Evolutionary conservation across 306 rosid species (phyloP), one percentile per base, ranked within the genome.

Genomic region (Inga laurina): DNA sequence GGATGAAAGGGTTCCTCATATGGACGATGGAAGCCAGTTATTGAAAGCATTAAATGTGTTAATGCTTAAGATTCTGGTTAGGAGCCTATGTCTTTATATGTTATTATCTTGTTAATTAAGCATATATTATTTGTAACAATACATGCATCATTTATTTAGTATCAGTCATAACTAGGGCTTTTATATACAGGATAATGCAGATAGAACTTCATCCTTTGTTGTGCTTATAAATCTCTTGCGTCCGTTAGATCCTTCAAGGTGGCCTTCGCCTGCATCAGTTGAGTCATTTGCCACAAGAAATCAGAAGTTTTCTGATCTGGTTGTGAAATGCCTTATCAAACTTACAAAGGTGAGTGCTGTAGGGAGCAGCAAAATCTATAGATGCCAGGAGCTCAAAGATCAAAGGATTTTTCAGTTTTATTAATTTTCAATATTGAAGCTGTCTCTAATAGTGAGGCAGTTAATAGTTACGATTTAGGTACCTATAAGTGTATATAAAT

Each of bases 21-120:
- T 97, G 98, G 99, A 97, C 82, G 99, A 92, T 85, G 99, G 99
- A 76, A 92, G 99, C 86, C 99, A 97, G 85, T 93, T 97, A 79
- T 83, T 97, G 82, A 97, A 97, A 92, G 99, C 99, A 48, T 82
- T 97, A 87, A 97, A 97, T 74, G 99, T 97, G 45, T 88, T 97
- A 92, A 97, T 97, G 99, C 94, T 97, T 77, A 97, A 97, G 91
- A 97, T 97, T 87, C 87, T 97, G 94, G 99, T 97, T 72, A 81
- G 80, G 78, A 81, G 68, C 73, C 59, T 49, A 5, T 30, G 5
- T 66, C 79, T 74, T 78, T 35, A 44, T 69, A 62, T 64, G 10
- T 39, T 70, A n/a, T 46, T 46, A 24, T 24, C 41, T 44, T 18
- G 18, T 32, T 65, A 7, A 16, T 10, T 3, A 66, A 34, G 66